Evolutionary conservation across 1,139 yeast species (phyloP).

Genomic region (Pichiaceae sp.): DNA sequence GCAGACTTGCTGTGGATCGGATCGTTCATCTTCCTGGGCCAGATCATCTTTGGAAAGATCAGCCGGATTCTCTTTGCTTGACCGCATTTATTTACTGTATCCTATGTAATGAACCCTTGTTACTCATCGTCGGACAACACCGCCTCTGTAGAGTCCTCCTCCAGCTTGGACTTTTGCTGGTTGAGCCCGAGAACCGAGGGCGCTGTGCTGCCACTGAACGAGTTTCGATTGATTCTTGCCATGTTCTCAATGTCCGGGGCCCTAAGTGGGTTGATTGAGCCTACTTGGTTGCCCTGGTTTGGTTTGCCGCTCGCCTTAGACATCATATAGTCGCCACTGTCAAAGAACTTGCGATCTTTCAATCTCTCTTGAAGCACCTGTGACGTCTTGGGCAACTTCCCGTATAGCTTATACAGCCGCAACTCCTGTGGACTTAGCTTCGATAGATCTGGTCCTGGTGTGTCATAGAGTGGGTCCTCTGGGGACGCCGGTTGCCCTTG

Average conservation of each 20-base stretch:
- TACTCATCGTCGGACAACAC: conserved; percentile 4
- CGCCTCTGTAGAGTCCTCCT: conserved; percentile 20
- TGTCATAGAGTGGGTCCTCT: conserved; percentile 21
- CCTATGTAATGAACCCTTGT: not conserved
- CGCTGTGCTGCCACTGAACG: conserved; percentile 23
- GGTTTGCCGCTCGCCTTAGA: conserved; percentile 44
- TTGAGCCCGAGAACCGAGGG: conserved; percentile 15
- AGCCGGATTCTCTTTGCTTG: conserved; percentile 29
- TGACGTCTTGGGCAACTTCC: conserved; percentile 79
- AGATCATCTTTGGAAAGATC: conserved; percentile 45
- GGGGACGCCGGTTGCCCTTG: conserved; percentile 10
- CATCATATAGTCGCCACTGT: conserved; percentile 96
- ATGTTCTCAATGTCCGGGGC: conserved; percentile 25
- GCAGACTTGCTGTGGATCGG: conserved; percentile 36
- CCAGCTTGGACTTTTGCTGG: conserved; percentile 23
- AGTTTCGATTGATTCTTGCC: conserved; percentile 27
- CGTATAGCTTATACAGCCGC: conserved; percentile 70
- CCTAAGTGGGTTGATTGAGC: conserved; percentile 22
- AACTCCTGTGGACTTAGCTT: conserved; percentile 61
- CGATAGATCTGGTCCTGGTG: conserved; percentile 38
- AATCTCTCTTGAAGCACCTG: conserved; percentile 74
- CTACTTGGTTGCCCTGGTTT: conserved; percentile 18
- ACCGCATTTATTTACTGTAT: not conserved
- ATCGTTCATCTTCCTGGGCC: conserved; percentile 45
- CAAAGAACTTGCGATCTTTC: conserved; percentile 89